phyloP scores from a whole-genome alignment of 805 yeast genomes.

The Zygoascus tannicola region DNA sequence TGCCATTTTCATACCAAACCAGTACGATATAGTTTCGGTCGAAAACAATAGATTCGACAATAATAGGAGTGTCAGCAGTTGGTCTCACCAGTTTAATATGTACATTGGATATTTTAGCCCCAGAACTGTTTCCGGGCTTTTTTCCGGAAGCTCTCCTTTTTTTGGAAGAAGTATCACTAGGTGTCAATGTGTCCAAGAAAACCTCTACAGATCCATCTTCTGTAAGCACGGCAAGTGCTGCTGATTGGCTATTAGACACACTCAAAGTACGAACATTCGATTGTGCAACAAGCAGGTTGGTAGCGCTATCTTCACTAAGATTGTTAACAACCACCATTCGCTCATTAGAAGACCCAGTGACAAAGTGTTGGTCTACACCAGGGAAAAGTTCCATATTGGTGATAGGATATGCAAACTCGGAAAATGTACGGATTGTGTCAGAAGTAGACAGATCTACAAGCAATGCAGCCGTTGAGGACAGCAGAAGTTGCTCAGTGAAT shows the following conservation, averaged over 20 bases:
- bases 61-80: conserved; percentile 8
- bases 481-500: conserved; percentile 35
- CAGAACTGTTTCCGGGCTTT: background rate
- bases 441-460: conserved; percentile 36
- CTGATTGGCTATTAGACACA: conserved; percentile 16
- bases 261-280: conserved; percentile 43
- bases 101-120: conserved; percentile 8
- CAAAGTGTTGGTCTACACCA: conserved; percentile 33
- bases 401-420: conserved; percentile 71
- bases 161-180: conserved; percentile 1
- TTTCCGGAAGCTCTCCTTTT: conserved; percentile 8
- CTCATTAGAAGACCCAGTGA: conserved; percentile 71
- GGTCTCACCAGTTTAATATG: conserved; percentile 13
- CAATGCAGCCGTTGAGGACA: conserved; percentile 60
- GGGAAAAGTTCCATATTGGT: conserved; percentile 36
- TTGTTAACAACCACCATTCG: conserved; percentile 71
- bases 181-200: conserved; percentile 45
- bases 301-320: conserved; percentile 35
- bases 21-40: conserved; percentile 12
- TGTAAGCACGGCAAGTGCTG: conserved; percentile 45
- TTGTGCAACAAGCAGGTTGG: conserved; percentile 58
- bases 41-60: conserved; percentile 10
- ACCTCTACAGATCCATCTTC: conserved; percentile 70
- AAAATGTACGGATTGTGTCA: conserved; percentile 41
- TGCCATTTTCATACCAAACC: conserved; percentile 27